A percentile compares a stretch with the other conserved stretches of the same genome.
Conservation (phyloP, 2,329 filamentous ascomycete genomes). For the Ascochyta viciae-villosae region DNA sequence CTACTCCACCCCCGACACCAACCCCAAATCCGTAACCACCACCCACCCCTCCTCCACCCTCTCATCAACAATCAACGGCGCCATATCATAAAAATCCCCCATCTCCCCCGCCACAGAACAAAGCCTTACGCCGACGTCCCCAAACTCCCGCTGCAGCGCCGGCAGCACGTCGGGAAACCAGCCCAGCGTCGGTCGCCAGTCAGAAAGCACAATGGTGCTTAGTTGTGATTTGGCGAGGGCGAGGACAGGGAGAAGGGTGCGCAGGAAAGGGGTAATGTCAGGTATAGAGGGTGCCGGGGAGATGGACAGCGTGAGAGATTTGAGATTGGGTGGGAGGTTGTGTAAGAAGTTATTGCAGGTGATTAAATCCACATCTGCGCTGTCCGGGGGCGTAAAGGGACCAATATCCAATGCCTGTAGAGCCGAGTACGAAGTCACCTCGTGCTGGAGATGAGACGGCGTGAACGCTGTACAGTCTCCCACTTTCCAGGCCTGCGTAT, state of each 20-base stretch:
- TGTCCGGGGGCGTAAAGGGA: not conserved
- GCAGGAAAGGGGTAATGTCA: no score
- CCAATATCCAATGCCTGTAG: not conserved
- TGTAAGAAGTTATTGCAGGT: not conserved
- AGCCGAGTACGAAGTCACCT: no score
- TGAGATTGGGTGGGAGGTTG: no score
- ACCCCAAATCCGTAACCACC: constrained; percentile 1
- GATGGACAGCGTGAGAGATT: no score
- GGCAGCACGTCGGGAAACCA: constrained; percentile 2
- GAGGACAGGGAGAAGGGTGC: not conserved
- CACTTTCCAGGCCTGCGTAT: not conserved
- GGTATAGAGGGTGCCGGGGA: no score
- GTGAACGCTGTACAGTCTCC: no score
- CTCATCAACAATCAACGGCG: constrained; percentile 4
- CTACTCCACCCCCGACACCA: not conserved
- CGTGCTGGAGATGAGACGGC: no score
- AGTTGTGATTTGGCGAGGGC: not conserved
- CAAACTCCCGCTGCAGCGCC: not conserved
- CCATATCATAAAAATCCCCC: not conserved
- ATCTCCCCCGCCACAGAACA: not conserved
- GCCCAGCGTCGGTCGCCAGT: constrained; percentile 5
- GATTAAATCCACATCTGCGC: no score
- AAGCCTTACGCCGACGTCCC: not conserved
- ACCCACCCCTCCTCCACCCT: constrained; percentile 1
- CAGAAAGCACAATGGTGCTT: not conserved